Conservation (phyloP, 768 basidiomycete species). For the Stropharia rugosoannulata region DNA sequence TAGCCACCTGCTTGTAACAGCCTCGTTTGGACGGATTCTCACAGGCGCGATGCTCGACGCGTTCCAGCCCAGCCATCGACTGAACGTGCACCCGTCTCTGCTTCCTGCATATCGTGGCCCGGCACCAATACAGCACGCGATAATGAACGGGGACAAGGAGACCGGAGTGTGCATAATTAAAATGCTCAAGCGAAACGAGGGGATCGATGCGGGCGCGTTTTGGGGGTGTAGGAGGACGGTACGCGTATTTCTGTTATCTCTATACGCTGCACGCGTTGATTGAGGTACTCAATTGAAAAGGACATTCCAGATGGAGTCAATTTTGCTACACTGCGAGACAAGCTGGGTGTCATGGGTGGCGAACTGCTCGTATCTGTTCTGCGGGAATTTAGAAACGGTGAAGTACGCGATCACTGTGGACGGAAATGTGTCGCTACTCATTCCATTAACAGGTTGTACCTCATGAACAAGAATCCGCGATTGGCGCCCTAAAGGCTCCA, state of each 20-base stretch:
- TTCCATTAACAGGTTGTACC: slow-evolving; percentile 40
- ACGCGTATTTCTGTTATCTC: slow-evolving; percentile 20
- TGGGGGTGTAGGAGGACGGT: slow-evolving; percentile 60
- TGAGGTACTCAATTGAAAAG: slow-evolving; percentile 32
- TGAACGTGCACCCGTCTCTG: slow-evolving; percentile 91
- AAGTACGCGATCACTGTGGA: slow-evolving; percentile 30
- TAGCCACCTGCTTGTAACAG: slow-evolving; percentile 72
- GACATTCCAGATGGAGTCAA: slow-evolving; percentile 46
- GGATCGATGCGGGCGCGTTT: slow-evolving; percentile 79
- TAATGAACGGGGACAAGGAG: slow-evolving; percentile 62
- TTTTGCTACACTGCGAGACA: slow-evolving; percentile 56
- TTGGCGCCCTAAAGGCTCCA: slow-evolving; percentile 50
- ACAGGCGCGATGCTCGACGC: slow-evolving; percentile 55
- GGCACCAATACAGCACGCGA: slow-evolving; percentile 84
- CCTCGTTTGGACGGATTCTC: slow-evolving; percentile 90
- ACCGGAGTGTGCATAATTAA: slow-evolving; percentile 84
- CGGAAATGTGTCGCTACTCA: neutral
- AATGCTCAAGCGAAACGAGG: slow-evolving; percentile 66
- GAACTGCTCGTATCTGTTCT: slow-evolving; percentile 69
- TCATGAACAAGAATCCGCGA: slow-evolving; percentile 41
- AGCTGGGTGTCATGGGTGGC: slow-evolving; percentile 65
- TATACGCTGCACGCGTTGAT: neutral
- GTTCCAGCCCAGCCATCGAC: slow-evolving; percentile 56
- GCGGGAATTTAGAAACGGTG: slow-evolving; percentile 57
- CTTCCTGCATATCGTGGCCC: slow-evolving; percentile 88